phyloP scores from a whole-genome alignment of 495 filamentous ascomycete genomes.

The Jackrogersella minutella region DNA sequence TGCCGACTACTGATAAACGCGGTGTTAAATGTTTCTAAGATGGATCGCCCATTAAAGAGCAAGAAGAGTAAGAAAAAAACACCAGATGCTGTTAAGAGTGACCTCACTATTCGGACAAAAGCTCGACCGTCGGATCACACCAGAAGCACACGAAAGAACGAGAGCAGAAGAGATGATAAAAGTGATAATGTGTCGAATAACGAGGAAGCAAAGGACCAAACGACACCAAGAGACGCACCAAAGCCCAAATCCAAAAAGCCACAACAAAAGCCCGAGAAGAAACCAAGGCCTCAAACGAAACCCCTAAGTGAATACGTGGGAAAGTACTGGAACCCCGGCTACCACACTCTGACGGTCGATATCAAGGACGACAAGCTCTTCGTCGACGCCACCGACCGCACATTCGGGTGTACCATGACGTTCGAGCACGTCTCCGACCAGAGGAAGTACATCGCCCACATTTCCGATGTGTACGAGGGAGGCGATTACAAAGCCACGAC shows the following conservation, averaged over 20 bases:
- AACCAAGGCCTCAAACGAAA: conserved; percentile 32
- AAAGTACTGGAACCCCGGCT: conserved; percentile 50
- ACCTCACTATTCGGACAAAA: background rate
- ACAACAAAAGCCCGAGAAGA: background rate
- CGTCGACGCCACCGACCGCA: conserved; percentile 48
- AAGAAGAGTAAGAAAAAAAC: conserved; percentile 9
- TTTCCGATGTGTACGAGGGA: conserved; percentile 10
- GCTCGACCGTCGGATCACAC: background rate
- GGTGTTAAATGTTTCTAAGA: conserved; percentile 39
- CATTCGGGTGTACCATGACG: conserved; percentile 31
- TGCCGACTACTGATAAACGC: conserved; percentile 50
- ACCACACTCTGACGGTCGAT: conserved; percentile 41
- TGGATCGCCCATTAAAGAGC: background rate
- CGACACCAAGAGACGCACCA: conserved; percentile 10
- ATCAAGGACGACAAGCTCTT: conserved; percentile 44
- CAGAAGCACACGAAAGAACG: background rate
- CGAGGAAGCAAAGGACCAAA: background rate
- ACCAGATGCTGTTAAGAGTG: background rate
- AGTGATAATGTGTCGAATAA: conserved; percentile 21
- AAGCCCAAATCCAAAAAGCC: background rate
- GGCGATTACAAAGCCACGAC: conserved; percentile 17
- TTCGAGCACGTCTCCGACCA: conserved; percentile 34
- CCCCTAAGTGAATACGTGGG: conserved; percentile 49
- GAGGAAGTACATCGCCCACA: conserved; percentile 26
- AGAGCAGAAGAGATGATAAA: conserved; percentile 4